A percentile compares a stretch with the other conserved stretches of the same genome.
Evolutionary conservation across 73 alveolate genomes (phyloP).

Genomic region (Symbiodinium natans): DNA sequence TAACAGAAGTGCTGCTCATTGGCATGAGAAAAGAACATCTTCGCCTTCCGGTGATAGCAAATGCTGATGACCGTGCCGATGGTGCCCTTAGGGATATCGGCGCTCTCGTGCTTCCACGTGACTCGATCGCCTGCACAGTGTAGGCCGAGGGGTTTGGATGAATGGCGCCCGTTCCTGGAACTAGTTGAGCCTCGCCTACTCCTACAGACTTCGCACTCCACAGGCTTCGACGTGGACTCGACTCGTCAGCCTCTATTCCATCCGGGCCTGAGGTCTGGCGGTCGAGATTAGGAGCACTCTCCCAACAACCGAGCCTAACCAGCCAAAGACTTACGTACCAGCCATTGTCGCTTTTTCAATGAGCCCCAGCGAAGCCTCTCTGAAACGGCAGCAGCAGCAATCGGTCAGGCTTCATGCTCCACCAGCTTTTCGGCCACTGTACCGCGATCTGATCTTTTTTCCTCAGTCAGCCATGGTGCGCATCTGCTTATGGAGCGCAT

Average conservation of each 20-base stretch:
- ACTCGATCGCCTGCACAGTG: conserved; percentile 28
- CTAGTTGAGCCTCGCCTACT: background rate
- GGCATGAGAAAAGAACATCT: background rate
- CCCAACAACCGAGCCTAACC: too few relatives aligned
- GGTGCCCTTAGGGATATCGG: conserved; percentile 8
- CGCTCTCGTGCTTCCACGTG: background rate
- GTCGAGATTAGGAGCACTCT: too few relatives aligned
- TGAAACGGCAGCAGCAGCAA: background rate
- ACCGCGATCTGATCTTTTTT: background rate
- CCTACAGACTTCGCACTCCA: too few relatives aligned
- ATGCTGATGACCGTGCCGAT: conserved; percentile 31
- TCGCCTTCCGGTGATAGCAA: background rate
- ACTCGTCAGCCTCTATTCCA: too few relatives aligned
- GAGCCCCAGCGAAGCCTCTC: background rate
- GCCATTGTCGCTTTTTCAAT: too few relatives aligned
- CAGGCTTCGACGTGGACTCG: too few relatives aligned
- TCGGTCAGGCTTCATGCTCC: conserved; percentile 32
- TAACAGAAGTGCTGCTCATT: background rate
- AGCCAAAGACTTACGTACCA: too few relatives aligned
- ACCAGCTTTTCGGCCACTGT: conserved; percentile 40
- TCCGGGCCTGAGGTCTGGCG: too few relatives aligned
- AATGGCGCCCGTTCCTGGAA: background rate
- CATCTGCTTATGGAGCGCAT: background rate
- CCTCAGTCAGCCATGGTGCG: background rate
- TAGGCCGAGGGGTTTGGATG: background rate